phyloP scores from a whole-genome alignment of 164 flowering plant genomes.

The Stephania yunnanensis region DNA sequence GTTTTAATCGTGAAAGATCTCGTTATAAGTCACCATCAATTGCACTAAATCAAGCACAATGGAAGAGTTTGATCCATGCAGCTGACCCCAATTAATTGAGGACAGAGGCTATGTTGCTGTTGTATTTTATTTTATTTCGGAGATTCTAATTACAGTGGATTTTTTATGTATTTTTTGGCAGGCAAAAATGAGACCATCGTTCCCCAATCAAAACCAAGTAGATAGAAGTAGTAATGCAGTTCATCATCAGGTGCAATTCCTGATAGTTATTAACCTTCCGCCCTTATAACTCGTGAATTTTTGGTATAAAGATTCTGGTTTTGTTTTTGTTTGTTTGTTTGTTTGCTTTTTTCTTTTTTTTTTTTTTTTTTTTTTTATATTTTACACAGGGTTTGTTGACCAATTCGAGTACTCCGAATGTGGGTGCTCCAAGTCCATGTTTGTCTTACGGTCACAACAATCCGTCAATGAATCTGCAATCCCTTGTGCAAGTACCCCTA shows the following conservation, averaged over 20 bases:
- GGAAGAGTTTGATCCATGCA: too few species aligned
- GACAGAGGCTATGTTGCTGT: too few species aligned
- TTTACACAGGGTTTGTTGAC: constrained; percentile 17
- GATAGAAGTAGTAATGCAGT: constrained; percentile 10
- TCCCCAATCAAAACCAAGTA: constrained; percentile 13
- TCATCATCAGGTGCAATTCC: constrained; percentile 9
- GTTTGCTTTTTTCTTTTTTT: background rate
- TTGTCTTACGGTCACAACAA: constrained; percentile 2
- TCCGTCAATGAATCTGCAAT: constrained; percentile 1
- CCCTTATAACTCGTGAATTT: background rate
- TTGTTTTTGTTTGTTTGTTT: background rate
- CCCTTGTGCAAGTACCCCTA: background rate
- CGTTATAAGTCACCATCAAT: too few species aligned
- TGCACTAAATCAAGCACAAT: too few species aligned
- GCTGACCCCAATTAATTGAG: too few species aligned
- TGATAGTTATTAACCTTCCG: background rate
- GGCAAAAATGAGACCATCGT: background rate
- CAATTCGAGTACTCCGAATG: constrained; percentile 4
- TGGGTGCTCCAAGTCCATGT: constrained; percentile 2
- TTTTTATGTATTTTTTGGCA: background rate
- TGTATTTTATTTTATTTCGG: too few species aligned
- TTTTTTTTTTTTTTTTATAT: background rate
- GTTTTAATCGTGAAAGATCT: too few species aligned
- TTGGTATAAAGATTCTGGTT: background rate
- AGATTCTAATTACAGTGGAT: background rate